Conservation (phyloP, 116 monocot genomes). For the Iris pallida region DNA sequence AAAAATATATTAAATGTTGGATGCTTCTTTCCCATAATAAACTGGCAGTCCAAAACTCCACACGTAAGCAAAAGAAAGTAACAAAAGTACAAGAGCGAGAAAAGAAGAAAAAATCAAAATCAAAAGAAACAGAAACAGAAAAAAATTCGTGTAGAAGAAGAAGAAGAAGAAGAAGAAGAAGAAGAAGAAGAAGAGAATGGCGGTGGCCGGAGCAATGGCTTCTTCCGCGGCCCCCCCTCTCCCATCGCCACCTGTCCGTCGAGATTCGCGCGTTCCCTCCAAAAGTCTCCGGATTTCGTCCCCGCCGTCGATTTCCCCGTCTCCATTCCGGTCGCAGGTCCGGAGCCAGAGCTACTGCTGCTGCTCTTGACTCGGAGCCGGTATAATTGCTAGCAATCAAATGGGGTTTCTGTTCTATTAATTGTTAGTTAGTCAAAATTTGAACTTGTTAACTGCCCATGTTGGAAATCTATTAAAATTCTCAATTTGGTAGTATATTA, state of each 20-base stretch:
- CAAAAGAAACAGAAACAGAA: not conserved
- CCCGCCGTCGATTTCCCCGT: not conserved
- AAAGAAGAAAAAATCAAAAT: not conserved
- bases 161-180: not conserved
- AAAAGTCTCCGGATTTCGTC: not conserved
- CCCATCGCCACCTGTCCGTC: not conserved
- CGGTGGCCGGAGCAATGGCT: not conserved
- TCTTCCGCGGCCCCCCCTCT: not conserved
- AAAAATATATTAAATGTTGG: no score
- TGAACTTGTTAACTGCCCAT: no score
- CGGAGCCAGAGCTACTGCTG: not conserved
- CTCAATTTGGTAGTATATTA: no score
- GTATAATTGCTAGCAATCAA: not conserved
- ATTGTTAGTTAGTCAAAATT: no score
- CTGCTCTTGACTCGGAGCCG: not conserved
- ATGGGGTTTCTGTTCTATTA: not conserved
- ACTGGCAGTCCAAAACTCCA: conserved; percentile 6
- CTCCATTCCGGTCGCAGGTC: not conserved
- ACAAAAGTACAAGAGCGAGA: not conserved
- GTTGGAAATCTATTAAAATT: no score
- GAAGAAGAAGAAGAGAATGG: not conserved
- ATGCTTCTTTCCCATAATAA: not conserved
- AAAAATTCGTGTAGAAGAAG: not conserved
- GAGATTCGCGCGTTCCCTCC: not conserved
- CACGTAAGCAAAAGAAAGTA: conserved; percentile 13